phyloP scores from a whole-genome alignment of 805 yeast species.

The Yarrowia phangngaensis region DNA sequence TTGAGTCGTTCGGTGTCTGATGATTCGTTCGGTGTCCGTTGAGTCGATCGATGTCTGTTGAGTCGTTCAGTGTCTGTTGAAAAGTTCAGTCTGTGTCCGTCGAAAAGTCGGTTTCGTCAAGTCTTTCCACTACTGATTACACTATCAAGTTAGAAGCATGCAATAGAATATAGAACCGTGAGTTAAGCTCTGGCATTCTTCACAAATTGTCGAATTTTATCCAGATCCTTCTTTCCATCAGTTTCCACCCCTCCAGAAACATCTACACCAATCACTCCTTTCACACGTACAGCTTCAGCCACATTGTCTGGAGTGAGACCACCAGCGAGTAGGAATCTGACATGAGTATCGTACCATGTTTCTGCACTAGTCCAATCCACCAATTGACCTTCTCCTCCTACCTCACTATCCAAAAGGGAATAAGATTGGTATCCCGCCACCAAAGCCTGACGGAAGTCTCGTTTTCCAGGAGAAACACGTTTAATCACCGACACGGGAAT shows the following conservation, averaged over 20 bases:
- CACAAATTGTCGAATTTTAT: slow-evolving; percentile 60
- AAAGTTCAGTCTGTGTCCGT: too few relatives aligned
- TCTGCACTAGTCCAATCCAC: slow-evolving; percentile 65
- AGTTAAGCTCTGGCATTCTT: slow-evolving; percentile 43
- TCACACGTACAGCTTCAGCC: slow-evolving; percentile 45
- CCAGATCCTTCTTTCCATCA: slow-evolving; percentile 64
- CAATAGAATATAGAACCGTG: too few relatives aligned
- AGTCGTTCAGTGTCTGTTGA: too few relatives aligned
- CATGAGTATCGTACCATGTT: slow-evolving; percentile 35
- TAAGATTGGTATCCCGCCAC: slow-evolving; percentile 45
- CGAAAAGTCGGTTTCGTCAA: too few relatives aligned
- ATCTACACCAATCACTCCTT: slow-evolving; percentile 82
- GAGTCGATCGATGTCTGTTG: too few relatives aligned
- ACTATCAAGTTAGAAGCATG: too few relatives aligned
- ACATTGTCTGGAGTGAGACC: slow-evolving; percentile 81
- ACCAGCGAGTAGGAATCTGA: slow-evolving; percentile 72
- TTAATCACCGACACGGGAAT: slow-evolving; percentile 62
- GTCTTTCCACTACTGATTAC: too few relatives aligned
- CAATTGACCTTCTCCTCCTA: slow-evolving; percentile 86
- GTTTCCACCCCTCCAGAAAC: slow-evolving; percentile 95
- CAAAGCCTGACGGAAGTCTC: slow-evolving; percentile 40
- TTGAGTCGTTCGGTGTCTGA: too few relatives aligned
- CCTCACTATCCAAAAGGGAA: slow-evolving; percentile 77
- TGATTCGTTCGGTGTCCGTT: too few relatives aligned
- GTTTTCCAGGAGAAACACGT: slow-evolving; percentile 58